A percentile compares a stretch with the other conserved stretches of the same genome.
Evolutionary conservation across 2,329 filamentous ascomycete species (phyloP).

Genomic region (Calycina marina): DNA sequence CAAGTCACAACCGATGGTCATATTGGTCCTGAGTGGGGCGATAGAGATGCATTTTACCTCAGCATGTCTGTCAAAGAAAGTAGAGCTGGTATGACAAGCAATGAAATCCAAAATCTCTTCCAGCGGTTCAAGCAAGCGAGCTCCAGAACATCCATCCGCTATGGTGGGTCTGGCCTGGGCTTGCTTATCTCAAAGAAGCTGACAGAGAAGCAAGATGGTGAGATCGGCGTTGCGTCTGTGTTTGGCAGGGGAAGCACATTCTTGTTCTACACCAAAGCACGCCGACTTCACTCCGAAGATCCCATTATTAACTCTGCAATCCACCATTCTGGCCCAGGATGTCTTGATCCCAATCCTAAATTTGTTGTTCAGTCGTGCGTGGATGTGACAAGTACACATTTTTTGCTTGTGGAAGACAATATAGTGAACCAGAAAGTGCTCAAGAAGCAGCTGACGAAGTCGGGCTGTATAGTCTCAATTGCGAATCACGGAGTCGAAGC

Average conservation of each 20-base stretch:
- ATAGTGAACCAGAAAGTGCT: slow-evolving; percentile 44
- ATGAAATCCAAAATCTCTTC: slow-evolving; percentile 61
- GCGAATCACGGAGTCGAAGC: slow-evolving; percentile 44
- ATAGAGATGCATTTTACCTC: slow-evolving; percentile 43
- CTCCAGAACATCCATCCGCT: slow-evolving; percentile 61
- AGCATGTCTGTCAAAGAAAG: slow-evolving; percentile 64
- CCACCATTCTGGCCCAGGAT: background rate
- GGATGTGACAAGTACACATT: slow-evolving; percentile 5
- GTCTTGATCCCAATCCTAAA: background rate
- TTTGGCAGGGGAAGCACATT: slow-evolving; percentile 60
- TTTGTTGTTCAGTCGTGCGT: background rate
- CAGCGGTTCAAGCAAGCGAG: slow-evolving; percentile 67
- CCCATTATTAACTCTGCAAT: background rate
- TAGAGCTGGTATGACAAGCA: slow-evolving; percentile 53
- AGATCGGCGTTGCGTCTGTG: slow-evolving; percentile 60
- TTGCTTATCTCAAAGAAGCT: slow-evolving; percentile 66
- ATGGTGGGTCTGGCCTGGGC: slow-evolving; percentile 65
- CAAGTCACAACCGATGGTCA: background rate
- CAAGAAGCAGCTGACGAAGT: slow-evolving; percentile 32
- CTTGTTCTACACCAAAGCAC: slow-evolving; percentile 55
- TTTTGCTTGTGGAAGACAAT: slow-evolving; percentile 47
- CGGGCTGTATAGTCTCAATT: slow-evolving; percentile 27
- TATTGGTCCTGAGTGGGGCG: slow-evolving; percentile 18
- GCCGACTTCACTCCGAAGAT: slow-evolving; percentile 2
- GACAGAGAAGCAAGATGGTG: slow-evolving; percentile 68